Evolutionary conservation across 164 flowering plant species (phyloP), one percentile per base, ranked within the genome.

Genomic region (Taxillus chinensis): DNA sequence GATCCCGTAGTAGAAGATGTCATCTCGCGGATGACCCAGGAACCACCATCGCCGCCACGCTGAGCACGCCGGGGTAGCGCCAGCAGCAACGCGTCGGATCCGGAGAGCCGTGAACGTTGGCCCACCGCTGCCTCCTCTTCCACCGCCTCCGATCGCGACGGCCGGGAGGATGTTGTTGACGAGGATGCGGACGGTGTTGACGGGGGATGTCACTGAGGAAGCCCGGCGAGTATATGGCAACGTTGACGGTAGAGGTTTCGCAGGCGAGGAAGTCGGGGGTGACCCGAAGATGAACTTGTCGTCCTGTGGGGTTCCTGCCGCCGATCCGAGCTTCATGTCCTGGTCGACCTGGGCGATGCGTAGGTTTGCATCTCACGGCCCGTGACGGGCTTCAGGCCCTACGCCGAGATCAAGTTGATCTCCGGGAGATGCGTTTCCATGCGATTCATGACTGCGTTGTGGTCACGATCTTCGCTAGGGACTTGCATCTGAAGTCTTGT

Each of bases 341-440:
- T 83, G 63, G 66, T 88, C 76, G 58, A 88, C 67, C 78, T 82
- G 90, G 11, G 73, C 83, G 65, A 84, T 39, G 97, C 95, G 78
- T 90, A 93, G 57, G 97, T 86, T 9, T 85, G 82, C 67, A 86
- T 37, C 13, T 79, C 77, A 67, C 84, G 81, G 2, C 71, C 45
- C 8, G 63, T 71, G 15, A 75, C 13, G 16, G 89, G 65, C 63
- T 83, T 86, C 41, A 90, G 76, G 16, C 74, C 74, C 67, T 93
- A 97, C 5, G 89, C 97, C 0, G 98, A 93, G 80, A 93, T 88
- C 76, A 93, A 68, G 86, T 81, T 89, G 71, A 89, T 81, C 83
- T 92, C 96, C 38, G 89, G 70, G 0, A 84, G 69, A 42, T 66
- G 76, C 46, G 45, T 52, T 13, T 54, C 72, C 68, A 62, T 72